Evolutionary conservation across 2,329 filamentous ascomycete genomes (phyloP), one percentile per base, ranked within the genome.

Genomic region (Colletotrichum sp.): DNA sequence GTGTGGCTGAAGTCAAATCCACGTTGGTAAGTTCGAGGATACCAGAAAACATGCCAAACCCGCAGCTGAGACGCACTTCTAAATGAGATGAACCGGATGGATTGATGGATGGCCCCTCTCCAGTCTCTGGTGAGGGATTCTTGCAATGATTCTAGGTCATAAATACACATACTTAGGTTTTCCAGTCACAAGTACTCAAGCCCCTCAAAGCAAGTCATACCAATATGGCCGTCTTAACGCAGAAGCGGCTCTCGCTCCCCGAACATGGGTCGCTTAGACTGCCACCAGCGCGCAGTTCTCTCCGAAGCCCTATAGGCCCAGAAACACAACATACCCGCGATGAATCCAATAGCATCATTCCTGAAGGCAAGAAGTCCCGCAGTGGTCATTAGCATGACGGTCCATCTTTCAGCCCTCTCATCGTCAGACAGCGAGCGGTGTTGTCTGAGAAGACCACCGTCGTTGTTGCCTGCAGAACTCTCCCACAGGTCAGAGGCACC

Each of bases 281-380:
- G 81, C 59, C 83, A 82, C 82, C 86, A 86, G 69, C 86, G 85
- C 2, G 82, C 79, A 76, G 90, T 36, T 78, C 85, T 84, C 80
- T 88, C 87, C 0, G 86, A 84, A 78, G 90, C 60, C 77, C 85
- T 83, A 81, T 96, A 94, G 0, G 92, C 91, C 85, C 90, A 93
- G 84, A 96, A 92, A 83, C 95, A 98, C 5, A 95, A 83, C 88
- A 98, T 91, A 0, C 96, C 96, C 0, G 94, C 95, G 16, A 94
- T 76, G 80, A 98, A 98, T 0, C 96, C 96, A 8, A 98, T 91
- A 0, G 93, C 96, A 84, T 98, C 96, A 81, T 98, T 99, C 83
- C 92, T 94, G 81, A 98, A 98, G 0, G 95, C 95, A 66, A 99
- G 85, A 70, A 98, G 90, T 4, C 94, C 91, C 0, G 95, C 96